Conservation (phyloP, 139 green algal species). For the Bryopsis sp. region DNA sequence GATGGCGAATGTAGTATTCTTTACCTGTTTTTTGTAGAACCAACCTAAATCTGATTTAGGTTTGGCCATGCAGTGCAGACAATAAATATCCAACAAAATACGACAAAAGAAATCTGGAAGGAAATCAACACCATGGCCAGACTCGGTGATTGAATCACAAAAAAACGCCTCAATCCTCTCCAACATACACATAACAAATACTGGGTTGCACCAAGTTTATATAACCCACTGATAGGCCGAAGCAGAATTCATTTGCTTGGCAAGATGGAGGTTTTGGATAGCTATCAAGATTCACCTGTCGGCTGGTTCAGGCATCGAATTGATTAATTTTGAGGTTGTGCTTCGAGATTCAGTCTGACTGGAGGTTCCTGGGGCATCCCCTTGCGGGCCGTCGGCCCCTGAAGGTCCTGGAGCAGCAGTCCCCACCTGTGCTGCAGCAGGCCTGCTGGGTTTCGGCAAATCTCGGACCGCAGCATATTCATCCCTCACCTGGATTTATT, state of each 20-base stretch:
- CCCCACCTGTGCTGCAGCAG: background rate
- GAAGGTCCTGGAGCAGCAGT: background rate
- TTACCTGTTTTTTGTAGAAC: no score
- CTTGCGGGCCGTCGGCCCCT: background rate
- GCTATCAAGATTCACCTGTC: background rate
- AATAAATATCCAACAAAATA: no score
- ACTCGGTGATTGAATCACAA: background rate
- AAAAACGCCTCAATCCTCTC: background rate
- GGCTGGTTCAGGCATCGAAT: slow-evolving; percentile 40
- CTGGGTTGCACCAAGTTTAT: background rate
- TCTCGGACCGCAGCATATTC: slow-evolving; percentile 39
- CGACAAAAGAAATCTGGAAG: no score
- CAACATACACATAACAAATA: background rate
- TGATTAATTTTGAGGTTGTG: slow-evolving; percentile 56
- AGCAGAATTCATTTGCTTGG: background rate
- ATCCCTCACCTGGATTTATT: slow-evolving; percentile 35
- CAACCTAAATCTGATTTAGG: no score
- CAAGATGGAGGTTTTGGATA: background rate
- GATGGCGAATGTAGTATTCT: no score
- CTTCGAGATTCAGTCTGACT: slow-evolving; percentile 35
- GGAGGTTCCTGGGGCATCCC: background rate
- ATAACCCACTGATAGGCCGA: background rate
- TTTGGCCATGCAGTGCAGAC: no score
- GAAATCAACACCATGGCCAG: background rate
- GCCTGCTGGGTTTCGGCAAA: slow-evolving; percentile 9